These are phyloP conservation scores for Tolypocladium ovalisporum DNA, from an alignment of 2,329 filamentous ascomycete genomes.

Conservation along the genomic window DNA sequence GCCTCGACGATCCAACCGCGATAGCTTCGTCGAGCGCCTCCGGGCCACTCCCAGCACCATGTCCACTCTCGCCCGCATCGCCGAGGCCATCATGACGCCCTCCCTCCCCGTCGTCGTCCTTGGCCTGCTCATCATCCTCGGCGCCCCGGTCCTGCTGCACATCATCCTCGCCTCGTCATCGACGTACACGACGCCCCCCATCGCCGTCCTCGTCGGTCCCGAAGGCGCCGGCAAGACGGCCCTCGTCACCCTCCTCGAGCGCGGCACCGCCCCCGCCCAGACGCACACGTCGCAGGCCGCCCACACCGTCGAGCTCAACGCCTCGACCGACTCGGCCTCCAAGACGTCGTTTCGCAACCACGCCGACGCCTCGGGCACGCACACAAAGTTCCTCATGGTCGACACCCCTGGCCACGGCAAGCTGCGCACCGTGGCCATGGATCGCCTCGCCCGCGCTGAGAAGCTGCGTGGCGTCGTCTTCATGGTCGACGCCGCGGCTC, in stretches of 20 bases:
- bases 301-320: slow-evolving; percentile 43
- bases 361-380: slow-evolving; percentile 40
- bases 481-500: slow-evolving; percentile 71
- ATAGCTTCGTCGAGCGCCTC: neutral
- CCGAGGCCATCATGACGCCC: slow-evolving; percentile 48
- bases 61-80: slow-evolving; percentile 24
- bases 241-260: slow-evolving; percentile 64
- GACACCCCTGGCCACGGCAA: slow-evolving; percentile 97
- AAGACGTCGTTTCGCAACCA: slow-evolving; percentile 41
- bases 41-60: slow-evolving; percentile 16
- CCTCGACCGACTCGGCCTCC: slow-evolving; percentile 32
- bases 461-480: slow-evolving; percentile 69
- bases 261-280: slow-evolving; percentile 30
- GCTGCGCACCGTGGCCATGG: slow-evolving; percentile 61
- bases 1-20: neutral
- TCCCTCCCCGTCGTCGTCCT: slow-evolving; percentile 52
- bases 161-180: slow-evolving; percentile 57
- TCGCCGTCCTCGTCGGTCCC: slow-evolving; percentile 72
- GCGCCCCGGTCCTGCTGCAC: slow-evolving; percentile 71
- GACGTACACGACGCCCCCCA: slow-evolving; percentile 57
- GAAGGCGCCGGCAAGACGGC: slow-evolving; percentile 80
- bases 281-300: slow-evolving; percentile 47
- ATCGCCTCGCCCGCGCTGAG: slow-evolving; percentile 29
- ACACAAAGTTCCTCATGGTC: slow-evolving; percentile 63
- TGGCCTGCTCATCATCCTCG: slow-evolving; percentile 58